Base-by-base conservation (phyloP, 139 green algal genomes). In the Auxenochlorella pyrenoidosa region DNA sequence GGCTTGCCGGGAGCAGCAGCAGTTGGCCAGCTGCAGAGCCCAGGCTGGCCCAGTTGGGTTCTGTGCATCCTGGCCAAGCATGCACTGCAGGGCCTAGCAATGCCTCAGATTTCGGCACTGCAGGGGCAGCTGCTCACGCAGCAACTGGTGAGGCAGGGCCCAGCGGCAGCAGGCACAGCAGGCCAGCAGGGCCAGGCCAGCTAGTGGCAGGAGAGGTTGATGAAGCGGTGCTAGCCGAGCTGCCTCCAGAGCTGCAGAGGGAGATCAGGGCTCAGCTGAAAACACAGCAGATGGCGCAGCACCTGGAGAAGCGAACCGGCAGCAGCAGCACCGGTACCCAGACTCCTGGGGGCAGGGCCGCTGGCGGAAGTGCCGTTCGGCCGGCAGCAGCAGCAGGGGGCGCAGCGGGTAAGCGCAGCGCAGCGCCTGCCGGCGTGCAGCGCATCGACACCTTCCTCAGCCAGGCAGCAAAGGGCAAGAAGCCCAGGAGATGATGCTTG, bases 211-310 rank as follows among this genome's bases (percentile, higher is more conserved):
- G 28, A 63, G 71, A 40, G 13, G 58, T 92, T 21, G 89, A 92
- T 54, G 66, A 83, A 18, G 59, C 47, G 13, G 83, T 90, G 59
- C 60, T 90, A 5, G 87, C 82, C 22, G 86, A 88, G 43, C 86
- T 92, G 34, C 89, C 89, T 28, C 38, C 72, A 22, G 79, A 83
- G 21, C 86, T 92, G 5, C 86, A 85, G 41, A 68, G 86, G 30
- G 89, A 92, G 66, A 75, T 90, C 1, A 40, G 82, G 36, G 72
- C 72, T 10, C 70, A 88, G 58, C 36, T 88, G 72, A 66, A 83
- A 16, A 43, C 40, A 30, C 22, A 75, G 73, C 38, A 77, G 73
- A 75, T 88, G 84, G 40, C 40, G 16, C 34, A 38, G 34, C 83
- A 28, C 71, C 41, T 87, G 51, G 36, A 75, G 18, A 26, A 32